Evolutionary conservation across 768 basidiomycete genomes (phyloP).

Genomic region (Russula earlei): DNA sequence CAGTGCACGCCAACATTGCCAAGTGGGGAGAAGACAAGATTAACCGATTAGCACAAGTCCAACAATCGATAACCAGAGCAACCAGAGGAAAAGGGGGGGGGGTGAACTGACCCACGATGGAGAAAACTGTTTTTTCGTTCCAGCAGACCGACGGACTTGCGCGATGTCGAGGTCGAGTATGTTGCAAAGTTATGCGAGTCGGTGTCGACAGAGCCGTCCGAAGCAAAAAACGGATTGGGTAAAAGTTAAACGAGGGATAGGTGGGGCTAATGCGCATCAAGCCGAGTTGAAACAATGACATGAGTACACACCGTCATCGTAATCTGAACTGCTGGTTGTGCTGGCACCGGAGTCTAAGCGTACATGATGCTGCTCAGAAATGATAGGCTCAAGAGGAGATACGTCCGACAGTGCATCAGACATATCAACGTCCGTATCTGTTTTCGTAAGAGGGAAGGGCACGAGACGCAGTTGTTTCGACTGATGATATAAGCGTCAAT

Average conservation of each 20-base stretch:
- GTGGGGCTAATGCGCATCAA: conserved; percentile 26
- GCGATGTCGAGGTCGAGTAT: conserved; percentile 31
- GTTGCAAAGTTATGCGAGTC: conserved; percentile 30
- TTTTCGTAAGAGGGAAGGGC: conserved; percentile 52
- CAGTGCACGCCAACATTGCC: neutral
- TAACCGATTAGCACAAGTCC: conserved; percentile 13
- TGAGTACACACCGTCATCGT: conserved; percentile 27
- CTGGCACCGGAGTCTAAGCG: conserved; percentile 61
- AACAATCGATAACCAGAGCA: neutral
- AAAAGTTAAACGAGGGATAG: conserved; percentile 56
- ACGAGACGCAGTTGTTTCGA: conserved; percentile 66
- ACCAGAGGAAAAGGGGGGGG: neutral
- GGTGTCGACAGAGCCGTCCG: conserved; percentile 35
- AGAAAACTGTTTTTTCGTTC: conserved; percentile 49
- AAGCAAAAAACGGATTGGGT: conserved; percentile 23
- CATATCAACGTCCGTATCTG: conserved; percentile 64
- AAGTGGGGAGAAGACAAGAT: neutral
- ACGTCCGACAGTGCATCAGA: conserved; percentile 37
- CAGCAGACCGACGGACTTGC: conserved; percentile 48
- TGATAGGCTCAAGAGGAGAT: conserved; percentile 49
- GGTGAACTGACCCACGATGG: conserved; percentile 71
- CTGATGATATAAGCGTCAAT: conserved; percentile 19
- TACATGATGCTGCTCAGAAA: conserved; percentile 41
- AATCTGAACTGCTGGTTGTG: conserved; percentile 37
- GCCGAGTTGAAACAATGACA: conserved; percentile 27